These are phyloP conservation scores for Thyridium curvatum DNA, from an alignment of 2,329 filamentous ascomycete species.

Conservation along the genomic window DNA sequence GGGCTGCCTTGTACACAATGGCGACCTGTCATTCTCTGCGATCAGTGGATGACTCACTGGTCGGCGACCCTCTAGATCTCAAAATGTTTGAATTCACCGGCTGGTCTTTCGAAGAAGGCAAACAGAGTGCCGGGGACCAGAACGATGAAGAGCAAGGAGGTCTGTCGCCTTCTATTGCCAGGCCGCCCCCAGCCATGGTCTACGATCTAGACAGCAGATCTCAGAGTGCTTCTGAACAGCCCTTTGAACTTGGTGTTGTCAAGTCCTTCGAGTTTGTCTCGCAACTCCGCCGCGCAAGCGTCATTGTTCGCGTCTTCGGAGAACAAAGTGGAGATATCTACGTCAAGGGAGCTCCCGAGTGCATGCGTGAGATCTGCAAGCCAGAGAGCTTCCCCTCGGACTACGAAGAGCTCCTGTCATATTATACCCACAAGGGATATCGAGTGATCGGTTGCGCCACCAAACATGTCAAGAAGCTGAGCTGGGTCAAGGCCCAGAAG, in stretches of 20 bases:
- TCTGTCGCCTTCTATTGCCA: slow-evolving; percentile 81
- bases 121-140: slow-evolving; percentile 55
- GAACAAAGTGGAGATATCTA: slow-evolving; percentile 80
- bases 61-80: slow-evolving; percentile 89
- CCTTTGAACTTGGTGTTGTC: slow-evolving; percentile 82
- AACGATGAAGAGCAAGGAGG: slow-evolving; percentile 70
- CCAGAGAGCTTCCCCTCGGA: slow-evolving; percentile 78
- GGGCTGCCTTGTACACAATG: slow-evolving; percentile 83
- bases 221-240: slow-evolving; percentile 19
- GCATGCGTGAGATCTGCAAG: slow-evolving; percentile 88
- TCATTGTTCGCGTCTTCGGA: slow-evolving; percentile 84
- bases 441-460: slow-evolving; percentile 94
- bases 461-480: slow-evolving; percentile 79
- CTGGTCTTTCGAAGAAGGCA: slow-evolving; percentile 89
- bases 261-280: slow-evolving; percentile 94
- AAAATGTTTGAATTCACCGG: slow-evolving; percentile 98
- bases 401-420: slow-evolving; percentile 81
- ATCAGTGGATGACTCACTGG: slow-evolving; percentile 77
- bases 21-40: slow-evolving; percentile 92
- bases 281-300: slow-evolving; percentile 84
- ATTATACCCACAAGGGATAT: slow-evolving; percentile 94
- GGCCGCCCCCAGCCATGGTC: slow-evolving; percentile 55
- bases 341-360: slow-evolving; percentile 94
- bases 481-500: slow-evolving; percentile 91
- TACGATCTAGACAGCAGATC: slow-evolving; percentile 10